Evolutionary conservation across 192 early-diverging fungal genomes (phyloP).

Genomic region (Jimgerdemannia flammicorona): DNA sequence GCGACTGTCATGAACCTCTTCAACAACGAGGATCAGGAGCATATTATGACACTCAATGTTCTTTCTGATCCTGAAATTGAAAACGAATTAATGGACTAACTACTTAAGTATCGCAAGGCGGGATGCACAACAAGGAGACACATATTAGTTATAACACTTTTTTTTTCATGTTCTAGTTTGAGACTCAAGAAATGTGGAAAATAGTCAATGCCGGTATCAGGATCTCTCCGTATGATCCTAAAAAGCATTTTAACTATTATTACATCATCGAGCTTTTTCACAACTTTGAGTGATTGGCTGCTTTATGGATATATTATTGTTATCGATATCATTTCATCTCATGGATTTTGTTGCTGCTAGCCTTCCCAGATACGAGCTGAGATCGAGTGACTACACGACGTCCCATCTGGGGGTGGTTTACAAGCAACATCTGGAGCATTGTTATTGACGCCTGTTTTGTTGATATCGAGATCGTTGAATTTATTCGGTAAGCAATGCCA

Average conservation of each 20-base stretch:
- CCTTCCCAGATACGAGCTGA: slow-evolving; percentile 13
- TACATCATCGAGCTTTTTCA: slow-evolving; percentile 3
- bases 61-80: no score
- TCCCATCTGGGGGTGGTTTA: slow-evolving; percentile 13
- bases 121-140: background rate
- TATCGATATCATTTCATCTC: slow-evolving; percentile 1
- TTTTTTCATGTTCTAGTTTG: background rate
- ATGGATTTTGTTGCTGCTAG: slow-evolving; percentile 11
- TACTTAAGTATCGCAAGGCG: background rate
- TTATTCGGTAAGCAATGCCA: slow-evolving; percentile 11
- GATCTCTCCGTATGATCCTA: slow-evolving; percentile 9
- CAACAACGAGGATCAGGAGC: no score
- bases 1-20: no score
- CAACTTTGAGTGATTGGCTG: background rate
- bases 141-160: background rate
- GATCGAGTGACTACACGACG: slow-evolving; percentile 9
- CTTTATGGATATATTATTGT: slow-evolving; percentile 1
- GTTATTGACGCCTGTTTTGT: slow-evolving; percentile 10
- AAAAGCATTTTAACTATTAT: slow-evolving; percentile 9
- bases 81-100: no score
- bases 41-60: no score
- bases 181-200: slow-evolving; percentile 3
- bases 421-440: slow-evolving; percentile 19
- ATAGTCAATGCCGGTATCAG: slow-evolving; percentile 13
- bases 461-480: slow-evolving; percentile 11